Evolutionary conservation across 768 basidiomycete genomes (phyloP).

Genomic region (Brasilioporus rufonigricans): DNA sequence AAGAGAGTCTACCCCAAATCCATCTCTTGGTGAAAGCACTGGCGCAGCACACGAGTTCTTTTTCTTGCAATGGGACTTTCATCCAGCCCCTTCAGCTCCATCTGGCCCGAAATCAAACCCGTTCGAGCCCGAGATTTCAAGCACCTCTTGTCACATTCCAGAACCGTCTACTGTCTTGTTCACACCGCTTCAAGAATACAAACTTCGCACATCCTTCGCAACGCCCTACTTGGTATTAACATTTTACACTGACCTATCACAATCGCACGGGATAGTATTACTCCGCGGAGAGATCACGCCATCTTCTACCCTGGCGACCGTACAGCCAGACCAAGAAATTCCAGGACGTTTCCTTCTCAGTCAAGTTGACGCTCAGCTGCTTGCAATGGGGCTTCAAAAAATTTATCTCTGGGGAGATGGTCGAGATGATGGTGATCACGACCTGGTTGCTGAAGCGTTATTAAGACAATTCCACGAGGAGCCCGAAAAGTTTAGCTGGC

Average conservation of each 20-base stretch:
- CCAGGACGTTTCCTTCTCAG: conserved; percentile 51
- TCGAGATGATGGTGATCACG: conserved; percentile 5
- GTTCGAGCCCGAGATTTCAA: conserved; percentile 36
- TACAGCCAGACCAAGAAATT: conserved; percentile 30
- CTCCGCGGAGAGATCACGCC: conserved; percentile 91
- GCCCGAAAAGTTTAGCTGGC: conserved; percentile 80
- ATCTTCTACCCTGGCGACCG: conserved; percentile 41
- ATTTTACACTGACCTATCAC: conserved; percentile 84
- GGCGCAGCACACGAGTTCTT: conserved; percentile 69
- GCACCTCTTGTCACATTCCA: conserved; percentile 38
- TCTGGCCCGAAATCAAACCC: conserved; percentile 41
- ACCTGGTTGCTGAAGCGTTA: conserved; percentile 37
- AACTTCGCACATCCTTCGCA: conserved; percentile 76
- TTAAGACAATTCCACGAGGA: conserved; percentile 74
- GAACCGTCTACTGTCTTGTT: conserved; percentile 78
- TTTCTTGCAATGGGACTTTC: conserved; percentile 88
- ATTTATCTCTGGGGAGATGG: conserved; percentile 72
- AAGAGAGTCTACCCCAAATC: conserved; percentile 36
- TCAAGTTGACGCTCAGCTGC: conserved; percentile 81
- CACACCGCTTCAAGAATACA: conserved; percentile 93
- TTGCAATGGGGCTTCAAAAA: conserved; percentile 77
- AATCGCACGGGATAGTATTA: conserved; percentile 78
- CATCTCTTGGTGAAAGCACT: conserved; percentile 33
- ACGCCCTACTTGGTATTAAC: conserved; percentile 91
- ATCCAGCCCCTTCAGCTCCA: conserved; percentile 65